phyloP scores from a whole-genome alignment of 2,329 filamentous ascomycete species.

The Zarea fungicola region DNA sequence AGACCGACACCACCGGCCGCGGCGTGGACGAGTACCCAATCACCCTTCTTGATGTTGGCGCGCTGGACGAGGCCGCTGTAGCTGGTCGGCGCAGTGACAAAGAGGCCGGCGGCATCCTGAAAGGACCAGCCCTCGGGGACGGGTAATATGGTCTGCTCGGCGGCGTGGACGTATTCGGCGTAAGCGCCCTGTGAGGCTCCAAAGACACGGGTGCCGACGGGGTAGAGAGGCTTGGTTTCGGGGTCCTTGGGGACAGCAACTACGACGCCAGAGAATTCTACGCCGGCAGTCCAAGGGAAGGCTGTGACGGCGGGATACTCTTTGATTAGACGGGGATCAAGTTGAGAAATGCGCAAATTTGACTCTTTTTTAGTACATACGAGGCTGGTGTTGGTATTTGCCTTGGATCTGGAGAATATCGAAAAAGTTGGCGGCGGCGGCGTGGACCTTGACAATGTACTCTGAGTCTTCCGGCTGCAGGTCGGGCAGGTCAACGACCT shows the following conservation, averaged over 20 bases:
- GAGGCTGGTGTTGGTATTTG: conserved; percentile 90
- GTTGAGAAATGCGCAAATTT: no score
- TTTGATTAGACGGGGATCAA: background rate
- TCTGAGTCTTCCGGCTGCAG: conserved; percentile 65
- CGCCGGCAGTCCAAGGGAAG: conserved; percentile 81
- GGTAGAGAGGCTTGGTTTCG: conserved; percentile 44
- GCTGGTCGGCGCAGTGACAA: conserved; percentile 86
- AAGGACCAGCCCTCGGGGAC: conserved; percentile 79
- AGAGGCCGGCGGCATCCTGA: conserved; percentile 79
- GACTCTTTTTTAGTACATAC: no score
- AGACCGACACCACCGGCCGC: conserved; percentile 89
- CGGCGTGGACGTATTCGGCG: conserved; percentile 66
- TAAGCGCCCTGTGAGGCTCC: conserved; percentile 83
- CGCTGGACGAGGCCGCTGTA: conserved; percentile 78
- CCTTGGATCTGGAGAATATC: conserved; percentile 92
- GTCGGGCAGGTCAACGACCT: conserved; percentile 67
- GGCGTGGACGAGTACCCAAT: conserved; percentile 86
- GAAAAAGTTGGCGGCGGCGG: conserved; percentile 92
- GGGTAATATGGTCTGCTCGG: conserved; percentile 63
- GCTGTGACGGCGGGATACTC: conserved; percentile 31
- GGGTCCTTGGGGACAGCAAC: conserved; percentile 55
- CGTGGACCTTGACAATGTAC: conserved; percentile 83
- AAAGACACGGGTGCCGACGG: conserved; percentile 77
- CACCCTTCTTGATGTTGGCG: conserved; percentile 71
- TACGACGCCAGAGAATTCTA: conserved; percentile 80